A percentile compares a stretch with the other conserved stretches of the same genome.
phyloP scores from a whole-genome alignment of 176 grass and related monocot genomes.

The Leersia perrieri region DNA sequence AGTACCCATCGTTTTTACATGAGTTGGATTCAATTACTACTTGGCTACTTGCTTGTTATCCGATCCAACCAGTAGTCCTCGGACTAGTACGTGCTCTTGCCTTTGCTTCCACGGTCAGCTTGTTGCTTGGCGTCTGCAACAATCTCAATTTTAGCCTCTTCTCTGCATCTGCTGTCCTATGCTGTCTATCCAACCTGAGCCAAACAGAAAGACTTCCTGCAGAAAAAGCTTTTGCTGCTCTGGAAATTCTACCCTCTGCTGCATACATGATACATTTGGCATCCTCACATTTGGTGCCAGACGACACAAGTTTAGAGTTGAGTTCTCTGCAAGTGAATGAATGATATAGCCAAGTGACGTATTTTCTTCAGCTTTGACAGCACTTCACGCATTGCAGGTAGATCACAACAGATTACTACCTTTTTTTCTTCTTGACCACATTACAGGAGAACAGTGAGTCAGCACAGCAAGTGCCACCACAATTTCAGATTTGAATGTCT shows the following conservation, averaged over 20 bases:
- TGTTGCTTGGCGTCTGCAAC: neutral
- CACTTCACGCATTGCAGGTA: neutral
- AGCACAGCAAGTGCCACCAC: neutral
- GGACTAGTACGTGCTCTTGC: neutral
- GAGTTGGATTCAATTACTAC: neutral
- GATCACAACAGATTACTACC: neutral
- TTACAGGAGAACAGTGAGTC: neutral
- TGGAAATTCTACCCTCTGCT: neutral
- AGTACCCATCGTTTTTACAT: neutral
- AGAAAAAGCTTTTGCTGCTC: neutral
- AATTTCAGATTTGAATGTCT: neutral
- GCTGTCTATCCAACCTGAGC: neutral
- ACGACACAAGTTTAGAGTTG: neutral
- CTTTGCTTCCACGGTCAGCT: constrained; percentile 6
- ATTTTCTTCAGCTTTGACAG: neutral
- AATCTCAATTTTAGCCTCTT: neutral
- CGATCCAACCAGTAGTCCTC: neutral
- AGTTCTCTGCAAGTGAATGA: neutral
- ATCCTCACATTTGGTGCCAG: neutral
- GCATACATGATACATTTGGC: neutral
- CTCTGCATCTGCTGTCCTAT: neutral
- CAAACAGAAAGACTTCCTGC: neutral
- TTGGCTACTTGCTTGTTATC: neutral
- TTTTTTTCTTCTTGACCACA: neutral
- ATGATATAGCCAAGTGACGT: no score